Percentiles rank a stretch among this genome's conserved stretches.
Conservation (phyloP, 1,284 basidiomycete species). For the Marasmius tenuissimus region DNA sequence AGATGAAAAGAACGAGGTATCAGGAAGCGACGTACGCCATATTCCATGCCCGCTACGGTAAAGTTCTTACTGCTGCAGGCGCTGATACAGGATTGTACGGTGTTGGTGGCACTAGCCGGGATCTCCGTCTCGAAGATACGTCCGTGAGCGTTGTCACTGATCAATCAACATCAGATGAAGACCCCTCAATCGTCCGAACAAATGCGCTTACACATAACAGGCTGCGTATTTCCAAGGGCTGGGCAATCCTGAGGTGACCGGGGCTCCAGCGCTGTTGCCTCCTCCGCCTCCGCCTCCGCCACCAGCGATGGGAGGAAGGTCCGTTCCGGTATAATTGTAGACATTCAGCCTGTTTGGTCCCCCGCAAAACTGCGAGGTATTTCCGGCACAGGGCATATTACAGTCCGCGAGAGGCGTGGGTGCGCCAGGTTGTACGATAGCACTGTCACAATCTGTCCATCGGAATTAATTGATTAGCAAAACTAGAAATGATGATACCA, state of each 20-base stretch:
- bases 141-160: conserved; percentile 53
- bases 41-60: conserved; percentile 50
- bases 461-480: not conserved
- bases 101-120: conserved; percentile 30
- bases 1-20: conserved; percentile 1
- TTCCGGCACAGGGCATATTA: conserved; percentile 47
- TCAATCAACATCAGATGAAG: not conserved
- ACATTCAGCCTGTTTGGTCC: conserved; percentile 58
- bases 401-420: conserved; percentile 49
- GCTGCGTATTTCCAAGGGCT: conserved; percentile 48
- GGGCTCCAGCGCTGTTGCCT: conserved; percentile 35
- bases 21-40: conserved; percentile 26
- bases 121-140: conserved; percentile 43
- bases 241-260: conserved; percentile 48
- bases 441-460: conserved; percentile 50
- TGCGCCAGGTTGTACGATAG: conserved; percentile 46
- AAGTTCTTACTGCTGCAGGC: conserved; percentile 42
- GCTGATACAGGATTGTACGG: conserved; percentile 47
- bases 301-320: conserved; percentile 42
- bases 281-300: conserved; percentile 39
- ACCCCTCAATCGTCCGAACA: not conserved
- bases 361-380: conserved; percentile 55
- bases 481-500: not conserved
- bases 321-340: conserved; percentile 65
- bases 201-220: conserved; percentile 56